phyloP scores from a whole-genome alignment of 768 basidiomycete species.

The Paxillus rubicundulus region DNA sequence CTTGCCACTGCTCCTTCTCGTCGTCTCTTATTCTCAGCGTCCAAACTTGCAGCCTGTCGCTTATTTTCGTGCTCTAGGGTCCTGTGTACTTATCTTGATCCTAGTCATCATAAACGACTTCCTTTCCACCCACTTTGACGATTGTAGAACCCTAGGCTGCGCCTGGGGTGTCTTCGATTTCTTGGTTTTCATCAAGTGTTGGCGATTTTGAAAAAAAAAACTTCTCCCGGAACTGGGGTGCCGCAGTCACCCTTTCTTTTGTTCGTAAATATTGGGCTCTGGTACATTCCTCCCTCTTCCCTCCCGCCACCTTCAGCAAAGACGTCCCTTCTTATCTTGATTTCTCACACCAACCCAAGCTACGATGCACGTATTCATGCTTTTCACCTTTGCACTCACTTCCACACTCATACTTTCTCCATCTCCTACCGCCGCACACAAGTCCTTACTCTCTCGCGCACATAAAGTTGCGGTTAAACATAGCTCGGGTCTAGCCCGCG shows the following conservation, averaged over 20 bases:
- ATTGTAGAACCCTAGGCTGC: conserved; percentile 16
- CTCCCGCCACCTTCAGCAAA: neutral
- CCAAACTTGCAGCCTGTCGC: neutral
- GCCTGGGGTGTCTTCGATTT: conserved; percentile 15
- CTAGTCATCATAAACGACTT: conserved; percentile 8
- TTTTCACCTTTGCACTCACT: conserved; percentile 31
- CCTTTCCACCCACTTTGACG: conserved; percentile 1
- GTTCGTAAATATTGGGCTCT: conserved; percentile 11
- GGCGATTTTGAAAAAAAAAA: neutral
- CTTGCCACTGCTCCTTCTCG: neutral
- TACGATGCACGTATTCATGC: conserved; percentile 26
- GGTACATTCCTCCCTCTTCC: neutral
- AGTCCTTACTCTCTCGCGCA: conserved; percentile 39
- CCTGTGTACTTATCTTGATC: conserved; percentile 9
- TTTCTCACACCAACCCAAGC: neutral
- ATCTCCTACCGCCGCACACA: conserved; percentile 22
- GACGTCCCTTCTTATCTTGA: conserved; percentile 1
- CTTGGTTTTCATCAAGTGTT: conserved; percentile 21
- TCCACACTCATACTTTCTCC: conserved; percentile 29
- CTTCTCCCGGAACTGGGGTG: conserved; percentile 11
- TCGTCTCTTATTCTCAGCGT: neutral
- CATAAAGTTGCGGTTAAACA: conserved; percentile 56
- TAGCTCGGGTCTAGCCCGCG: conserved; percentile 61
- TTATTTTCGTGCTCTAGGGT: conserved; percentile 6
- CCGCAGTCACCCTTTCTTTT: conserved; percentile 9